Evolutionary conservation across 106 monocot species (phyloP), one percentile per base, ranked within the genome.

Genomic region (Apostasia ramifera): DNA sequence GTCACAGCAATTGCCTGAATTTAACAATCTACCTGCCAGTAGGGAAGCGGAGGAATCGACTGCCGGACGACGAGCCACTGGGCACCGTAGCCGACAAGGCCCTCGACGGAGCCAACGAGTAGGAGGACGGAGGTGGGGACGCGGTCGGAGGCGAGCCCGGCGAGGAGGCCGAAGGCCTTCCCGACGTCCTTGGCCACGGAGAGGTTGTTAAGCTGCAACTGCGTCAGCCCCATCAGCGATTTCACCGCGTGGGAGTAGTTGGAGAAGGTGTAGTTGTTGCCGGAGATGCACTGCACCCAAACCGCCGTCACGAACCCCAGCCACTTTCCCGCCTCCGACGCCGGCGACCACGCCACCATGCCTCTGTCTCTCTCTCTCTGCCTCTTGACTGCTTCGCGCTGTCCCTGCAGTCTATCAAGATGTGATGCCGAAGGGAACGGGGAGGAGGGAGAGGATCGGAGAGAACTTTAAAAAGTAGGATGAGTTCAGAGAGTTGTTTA

Each of bases 231-330:
- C 92, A 93, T 93, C 4, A 93, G 86, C 5, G 77, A 58, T 77
- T 93, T 93, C 60, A 93, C 48, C 12, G 85, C 78, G 70, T 79
- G 81, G 8, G 92, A 89, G 81, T 93, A 93, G 79, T 93, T 93
- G 37, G 92, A 88, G 79, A 93, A 93, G 53, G 92, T 84, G 81
- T 93, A 93, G 79, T 93, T 93, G 86, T 93, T 93, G 37, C 92
- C 92, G 43, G 92, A 93, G 67, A 93, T 80, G 76, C 83, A 86
- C 79, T 93, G 92, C 14, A 93, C 92, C 92, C 92, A 93, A 56
- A 93, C 92, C 67, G 92, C 92, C 71, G 92, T 86, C 66, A 89
- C 82, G 14, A 93, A 70, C 39, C 92, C 92, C 71, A 93, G 69
- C 92, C 92, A 89, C 51, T 81, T 79, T 60, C 83, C 77, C 74